Evolutionary conservation across 208 protist genomes (phyloP).

Genomic region (Leishmania turanica): DNA sequence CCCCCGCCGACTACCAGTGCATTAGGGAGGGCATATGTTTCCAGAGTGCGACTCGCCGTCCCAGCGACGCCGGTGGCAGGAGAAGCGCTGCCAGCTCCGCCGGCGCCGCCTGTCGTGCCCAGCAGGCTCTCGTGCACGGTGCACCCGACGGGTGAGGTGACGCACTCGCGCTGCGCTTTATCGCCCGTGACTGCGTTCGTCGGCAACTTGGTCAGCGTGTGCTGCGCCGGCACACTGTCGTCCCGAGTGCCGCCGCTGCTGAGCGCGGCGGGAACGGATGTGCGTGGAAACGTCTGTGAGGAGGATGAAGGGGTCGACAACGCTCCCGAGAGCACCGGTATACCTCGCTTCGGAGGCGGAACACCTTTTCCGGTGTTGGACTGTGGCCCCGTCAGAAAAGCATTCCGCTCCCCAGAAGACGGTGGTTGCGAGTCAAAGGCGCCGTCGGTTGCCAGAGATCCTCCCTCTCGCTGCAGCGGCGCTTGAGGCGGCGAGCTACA

Average conservation of each 20-base stretch:
- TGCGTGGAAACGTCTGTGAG: not conserved
- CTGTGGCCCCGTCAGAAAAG: not conserved
- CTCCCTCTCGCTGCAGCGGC: not conserved
- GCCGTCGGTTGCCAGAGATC: not conserved
- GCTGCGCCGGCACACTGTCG: not conserved
- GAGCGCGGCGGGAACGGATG: not conserved
- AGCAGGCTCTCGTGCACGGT: not conserved
- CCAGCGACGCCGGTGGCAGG: not conserved
- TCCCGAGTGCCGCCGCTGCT: not conserved
- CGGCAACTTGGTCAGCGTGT: not conserved
- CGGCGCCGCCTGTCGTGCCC: not conserved
- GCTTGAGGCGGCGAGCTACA: slow-evolving; percentile 14
- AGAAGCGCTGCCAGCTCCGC: not conserved
- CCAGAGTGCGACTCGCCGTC: slow-evolving; percentile 3
- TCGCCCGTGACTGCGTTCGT: not conserved
- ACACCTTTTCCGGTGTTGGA: not conserved
- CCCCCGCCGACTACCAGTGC: slow-evolving; percentile 2
- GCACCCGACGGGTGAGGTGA: not conserved
- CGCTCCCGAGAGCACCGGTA: not conserved
- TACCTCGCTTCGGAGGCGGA: not conserved
- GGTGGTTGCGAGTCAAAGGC: not conserved
- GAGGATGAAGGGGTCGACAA: not conserved
- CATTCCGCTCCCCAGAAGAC: not conserved
- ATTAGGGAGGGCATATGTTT: slow-evolving; percentile 11
- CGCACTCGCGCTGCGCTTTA: not conserved